These are phyloP conservation scores for Aspergillus spinulosporus DNA, from an alignment of 2,329 filamentous ascomycete genomes.

Conservation along the genomic window DNA sequence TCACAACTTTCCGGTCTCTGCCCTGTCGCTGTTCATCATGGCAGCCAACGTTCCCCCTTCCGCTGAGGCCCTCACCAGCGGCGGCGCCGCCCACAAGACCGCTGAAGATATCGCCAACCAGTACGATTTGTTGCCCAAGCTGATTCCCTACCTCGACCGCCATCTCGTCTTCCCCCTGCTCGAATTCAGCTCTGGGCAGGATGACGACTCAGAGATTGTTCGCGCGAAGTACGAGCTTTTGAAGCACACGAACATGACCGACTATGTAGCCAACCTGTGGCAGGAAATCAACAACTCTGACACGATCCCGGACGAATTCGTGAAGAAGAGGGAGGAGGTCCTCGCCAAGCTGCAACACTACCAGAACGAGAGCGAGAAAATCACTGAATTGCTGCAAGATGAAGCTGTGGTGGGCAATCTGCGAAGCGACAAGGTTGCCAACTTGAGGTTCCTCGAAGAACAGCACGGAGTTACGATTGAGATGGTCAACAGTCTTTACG, in stretches of 20 bases:
- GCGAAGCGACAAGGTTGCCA: constrained; percentile 95
- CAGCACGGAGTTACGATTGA: constrained; percentile 91
- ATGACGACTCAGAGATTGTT: constrained; percentile 75
- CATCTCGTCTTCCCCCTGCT: constrained; percentile 96
- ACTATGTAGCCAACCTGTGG: constrained; percentile 91
- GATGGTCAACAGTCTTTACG: constrained; percentile 94
- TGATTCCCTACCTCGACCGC: constrained; percentile 89
- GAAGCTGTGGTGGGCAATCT: constrained; percentile 89
- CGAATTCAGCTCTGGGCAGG: constrained; percentile 82
- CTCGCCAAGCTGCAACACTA: constrained; percentile 77
- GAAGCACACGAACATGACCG: constrained; percentile 98
- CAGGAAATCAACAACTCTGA: constrained; percentile 81
- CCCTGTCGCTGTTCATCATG: constrained; percentile 45
- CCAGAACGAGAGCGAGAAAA: constrained; percentile 84
- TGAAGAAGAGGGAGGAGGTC: constrained; percentile 85
- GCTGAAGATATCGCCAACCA: constrained; percentile 63
- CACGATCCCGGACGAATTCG: constrained; percentile 79
- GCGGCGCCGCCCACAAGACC: constrained; percentile 47
- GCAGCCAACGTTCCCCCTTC: constrained; percentile 52
- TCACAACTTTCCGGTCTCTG: constrained; percentile 21
- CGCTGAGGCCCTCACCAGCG: constrained; percentile 52
- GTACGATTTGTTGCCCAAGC: constrained; percentile 80
- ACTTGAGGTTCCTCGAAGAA: constrained; percentile 97
- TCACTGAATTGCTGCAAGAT: constrained; percentile 80
- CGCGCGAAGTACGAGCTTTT: constrained; percentile 90